These are phyloP conservation scores for Amoebophrya sp. DNA, from an alignment of 169 alveolate genomes.

Conservation along the genomic window DNA sequence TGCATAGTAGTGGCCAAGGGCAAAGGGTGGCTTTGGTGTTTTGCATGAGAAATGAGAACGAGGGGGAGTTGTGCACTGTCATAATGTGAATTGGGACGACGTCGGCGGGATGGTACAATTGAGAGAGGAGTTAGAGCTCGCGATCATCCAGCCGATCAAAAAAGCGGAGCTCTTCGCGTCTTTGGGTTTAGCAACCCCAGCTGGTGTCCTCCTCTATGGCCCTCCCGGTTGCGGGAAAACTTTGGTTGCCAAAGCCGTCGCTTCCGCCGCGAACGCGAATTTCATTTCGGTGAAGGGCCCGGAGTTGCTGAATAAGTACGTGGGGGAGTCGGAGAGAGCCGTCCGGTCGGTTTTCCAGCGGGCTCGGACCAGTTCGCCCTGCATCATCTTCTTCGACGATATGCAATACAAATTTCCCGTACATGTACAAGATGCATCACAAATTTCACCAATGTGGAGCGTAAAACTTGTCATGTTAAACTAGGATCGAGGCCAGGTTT, in stretches of 20 bases:
- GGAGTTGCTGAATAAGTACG: constrained; percentile 92
- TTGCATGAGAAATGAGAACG: too few relatives aligned
- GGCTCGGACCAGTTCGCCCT: constrained; percentile 93
- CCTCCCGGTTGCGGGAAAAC: constrained; percentile 94
- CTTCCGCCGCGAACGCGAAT: constrained; percentile 71
- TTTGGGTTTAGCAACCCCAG: constrained; percentile 79
- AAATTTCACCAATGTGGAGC: too few relatives aligned
- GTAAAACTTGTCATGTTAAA: too few relatives aligned
- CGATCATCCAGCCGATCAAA: constrained; percentile 47
- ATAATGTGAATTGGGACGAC: constrained; percentile 52
- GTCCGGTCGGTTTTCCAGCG: constrained; percentile 90
- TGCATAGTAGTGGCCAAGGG: too few relatives aligned
- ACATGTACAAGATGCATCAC: too few relatives aligned
- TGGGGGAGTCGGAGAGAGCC: constrained; percentile 98
- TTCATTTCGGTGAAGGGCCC: constrained; percentile 68
- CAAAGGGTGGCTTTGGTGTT: too few relatives aligned
- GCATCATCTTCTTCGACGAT: constrained; percentile 97
- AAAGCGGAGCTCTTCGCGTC: constrained; percentile 37
- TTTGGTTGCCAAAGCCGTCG: constrained; percentile 97
- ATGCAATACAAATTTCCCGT: too few relatives aligned
- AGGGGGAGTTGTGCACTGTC: too few relatives aligned
- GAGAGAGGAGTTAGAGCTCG: constrained; percentile 45
- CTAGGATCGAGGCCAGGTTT: too few relatives aligned
- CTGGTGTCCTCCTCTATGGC: constrained; percentile 55
- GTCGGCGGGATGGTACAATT: constrained; percentile 47